Evolutionary conservation across 2,329 filamentous ascomycete genomes (phyloP), one percentile per base, ranked within the genome.

Genomic region (Fusarium hostae): DNA sequence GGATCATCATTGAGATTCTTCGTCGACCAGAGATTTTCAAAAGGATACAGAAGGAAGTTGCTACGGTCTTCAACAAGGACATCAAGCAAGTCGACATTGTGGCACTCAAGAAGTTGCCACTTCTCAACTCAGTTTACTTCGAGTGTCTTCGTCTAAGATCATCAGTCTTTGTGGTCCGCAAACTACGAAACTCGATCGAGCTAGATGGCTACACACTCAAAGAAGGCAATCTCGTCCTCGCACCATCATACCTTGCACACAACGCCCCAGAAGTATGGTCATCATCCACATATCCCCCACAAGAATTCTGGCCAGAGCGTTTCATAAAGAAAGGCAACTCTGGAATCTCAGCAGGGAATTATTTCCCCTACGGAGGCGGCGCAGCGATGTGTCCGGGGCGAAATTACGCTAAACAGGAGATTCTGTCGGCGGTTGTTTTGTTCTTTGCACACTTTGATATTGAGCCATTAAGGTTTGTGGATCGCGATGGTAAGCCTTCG

Each of bases 381-480:
- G 66, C 63, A 20, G 73, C 71, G 5, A 77, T 77, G 70, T 77
- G 75, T n/a, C 75, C 75, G 2, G 75, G 75, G 2, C 64, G 75
- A 5, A 70, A 76, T 24, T 77, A 75, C 32, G 75, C 75, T 10
- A 77, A 76, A 61, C 75, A 74, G 47, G 75, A 77, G 64, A 77
- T 77, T 12, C 40, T 77, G 13, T 69, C 68, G 15, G 66, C 72
- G 32, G 69, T 71, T 3, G 71, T 67, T 16, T n/a, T 77, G 0
- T 65, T 67, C 58, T 63, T 73, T 39, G 52, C 68, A 9, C 56
- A 64, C 2, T 77, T 77, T 26, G 59, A 77, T 15, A 56, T 76
- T 7, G 54, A 73, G 43, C 68, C 71, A 3, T 15, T 74, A 15
- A 35, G 47, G 26, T 75, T 72, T 40, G 59, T 73, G 4, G 54